A percentile compares a stretch with the other conserved stretches of the same genome.
phyloP scores from a whole-genome alignment of 345 rosid genomes.

The Jatropha curcas region DNA sequence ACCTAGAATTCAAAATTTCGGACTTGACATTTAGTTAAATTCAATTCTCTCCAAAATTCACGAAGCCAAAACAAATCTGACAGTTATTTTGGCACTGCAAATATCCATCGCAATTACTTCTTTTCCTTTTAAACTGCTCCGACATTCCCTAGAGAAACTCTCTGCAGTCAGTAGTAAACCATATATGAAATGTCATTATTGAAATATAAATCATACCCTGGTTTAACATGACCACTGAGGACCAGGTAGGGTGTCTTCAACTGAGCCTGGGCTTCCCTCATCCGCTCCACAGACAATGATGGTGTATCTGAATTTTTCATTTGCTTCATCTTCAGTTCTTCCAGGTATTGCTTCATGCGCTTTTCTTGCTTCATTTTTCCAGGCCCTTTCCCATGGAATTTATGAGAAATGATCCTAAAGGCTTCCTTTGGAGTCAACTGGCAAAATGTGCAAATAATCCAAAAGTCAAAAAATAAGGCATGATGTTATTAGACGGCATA shows the following conservation, averaged over 20 bases:
- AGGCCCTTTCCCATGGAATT: constrained; percentile 96
- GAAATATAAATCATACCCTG: constrained; percentile 59
- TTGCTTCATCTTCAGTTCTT: constrained; percentile 92
- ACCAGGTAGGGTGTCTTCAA: constrained; percentile 90
- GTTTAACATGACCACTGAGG: constrained; percentile 92
- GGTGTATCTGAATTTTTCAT: constrained; percentile 99
- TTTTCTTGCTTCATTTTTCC: constrained; percentile 99
- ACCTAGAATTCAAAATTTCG: neutral
- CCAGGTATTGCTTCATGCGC: constrained; percentile 82
- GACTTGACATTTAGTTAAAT: neutral
- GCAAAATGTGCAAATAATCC: constrained; percentile 11
- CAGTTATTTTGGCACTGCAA: neutral
- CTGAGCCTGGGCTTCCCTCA: constrained; percentile 93
- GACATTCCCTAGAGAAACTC: neutral
- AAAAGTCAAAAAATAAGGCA: neutral
- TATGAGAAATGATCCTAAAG: constrained; percentile 79
- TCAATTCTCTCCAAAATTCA: neutral
- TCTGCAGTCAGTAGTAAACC: constrained; percentile 4
- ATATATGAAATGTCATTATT: constrained; percentile 1
- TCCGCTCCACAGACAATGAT: constrained; percentile 81
- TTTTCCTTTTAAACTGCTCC: neutral
- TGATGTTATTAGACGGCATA: neutral
- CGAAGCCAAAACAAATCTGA: neutral
- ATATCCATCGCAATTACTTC: neutral
- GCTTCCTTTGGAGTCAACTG: constrained; percentile 97